Percentiles rank a stretch among this genome's conserved stretches.
Conservation (phyloP, 345 rosid genomes). For the Ailanthus altissimus region DNA sequence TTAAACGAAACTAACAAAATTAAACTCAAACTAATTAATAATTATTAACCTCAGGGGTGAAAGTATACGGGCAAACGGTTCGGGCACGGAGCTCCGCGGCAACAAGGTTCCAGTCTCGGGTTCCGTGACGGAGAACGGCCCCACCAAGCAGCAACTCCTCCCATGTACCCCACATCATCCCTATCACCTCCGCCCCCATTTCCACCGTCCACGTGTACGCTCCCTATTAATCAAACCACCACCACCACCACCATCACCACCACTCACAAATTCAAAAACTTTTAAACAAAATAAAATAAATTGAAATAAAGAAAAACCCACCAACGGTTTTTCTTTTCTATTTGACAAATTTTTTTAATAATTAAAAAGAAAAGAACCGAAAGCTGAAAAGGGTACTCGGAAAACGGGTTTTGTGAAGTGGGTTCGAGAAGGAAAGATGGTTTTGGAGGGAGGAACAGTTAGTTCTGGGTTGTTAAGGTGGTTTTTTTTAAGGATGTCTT, state of each 20-base stretch:
- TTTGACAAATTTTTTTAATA: background rate
- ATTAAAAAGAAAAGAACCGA: background rate
- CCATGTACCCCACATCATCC: slow-evolving; percentile 82
- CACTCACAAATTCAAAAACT: background rate
- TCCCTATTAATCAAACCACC: slow-evolving; percentile 6
- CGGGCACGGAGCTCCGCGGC: slow-evolving; percentile 81
- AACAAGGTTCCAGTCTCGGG: slow-evolving; percentile 70
- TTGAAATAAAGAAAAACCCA: background rate
- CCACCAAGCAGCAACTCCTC: slow-evolving; percentile 86
- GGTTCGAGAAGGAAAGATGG: slow-evolving; percentile 9
- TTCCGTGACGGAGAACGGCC: slow-evolving; percentile 89
- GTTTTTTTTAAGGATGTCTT: background rate
- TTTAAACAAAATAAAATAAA: background rate
- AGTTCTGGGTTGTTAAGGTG: background rate
- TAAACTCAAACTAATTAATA: background rate
- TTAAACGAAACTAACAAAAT: background rate
- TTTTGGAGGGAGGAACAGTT: slow-evolving; percentile 25
- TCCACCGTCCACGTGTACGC: slow-evolving; percentile 20
- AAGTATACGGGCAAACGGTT: slow-evolving; percentile 42
- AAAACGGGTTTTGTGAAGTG: background rate
- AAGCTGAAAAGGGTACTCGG: background rate
- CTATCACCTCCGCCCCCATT: slow-evolving; percentile 39
- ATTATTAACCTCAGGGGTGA: slow-evolving; percentile 69
- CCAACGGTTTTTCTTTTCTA: background rate
- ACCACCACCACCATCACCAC: background rate